Evolutionary conservation across 352 stramenopile genomes (phyloP), one percentile per base, ranked within the genome.

Genomic region (Globisporangium carolinianum): DNA sequence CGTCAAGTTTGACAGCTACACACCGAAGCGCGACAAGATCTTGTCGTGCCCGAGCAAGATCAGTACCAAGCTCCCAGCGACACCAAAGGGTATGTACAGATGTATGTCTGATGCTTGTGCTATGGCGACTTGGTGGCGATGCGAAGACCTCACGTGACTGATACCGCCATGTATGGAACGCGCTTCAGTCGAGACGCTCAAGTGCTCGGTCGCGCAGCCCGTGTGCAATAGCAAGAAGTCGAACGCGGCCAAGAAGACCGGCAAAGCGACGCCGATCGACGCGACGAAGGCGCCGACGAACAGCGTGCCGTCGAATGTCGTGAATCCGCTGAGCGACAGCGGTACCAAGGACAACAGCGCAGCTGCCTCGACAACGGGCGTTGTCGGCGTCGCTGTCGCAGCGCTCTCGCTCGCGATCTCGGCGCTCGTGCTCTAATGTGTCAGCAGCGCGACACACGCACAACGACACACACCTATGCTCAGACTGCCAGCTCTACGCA

Each of bases 181-280:
- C 14, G 12, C n/a, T 41, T 11, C 47, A 86, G 74, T 87, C 39
- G 55, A 67, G 3, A 58, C 75, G 47, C 60, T 86, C 8, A 55
- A 67, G 64, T 92, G 83, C 61, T 76, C 74, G 0, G 56, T 60
- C 5, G 42, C 62, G 38, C 78, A 91, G 55, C 83, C 83, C 1
- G 55, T 77, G 12, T 93, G 83, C 67, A 73, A 77, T 8, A 68
- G 75, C 41, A 70, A 63, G 39, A 74, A 76, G 51, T 77, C 81
- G 35, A 94, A 94, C 55, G 39, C 60, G 1, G 79, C 81, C 60
- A 60, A 69, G 41, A 82, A 88, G 53, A 59, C 57, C 0, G 47
- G 32, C 37, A 63, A 58, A 24, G 37, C 58, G 18, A 63, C 58
- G 18, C 3, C 52, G 24, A 32, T 63, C 7, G 24, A 38, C 58